These are phyloP conservation scores for Candida rishiriensis DNA, from an alignment of 805 yeast species.

Conservation along the genomic window DNA sequence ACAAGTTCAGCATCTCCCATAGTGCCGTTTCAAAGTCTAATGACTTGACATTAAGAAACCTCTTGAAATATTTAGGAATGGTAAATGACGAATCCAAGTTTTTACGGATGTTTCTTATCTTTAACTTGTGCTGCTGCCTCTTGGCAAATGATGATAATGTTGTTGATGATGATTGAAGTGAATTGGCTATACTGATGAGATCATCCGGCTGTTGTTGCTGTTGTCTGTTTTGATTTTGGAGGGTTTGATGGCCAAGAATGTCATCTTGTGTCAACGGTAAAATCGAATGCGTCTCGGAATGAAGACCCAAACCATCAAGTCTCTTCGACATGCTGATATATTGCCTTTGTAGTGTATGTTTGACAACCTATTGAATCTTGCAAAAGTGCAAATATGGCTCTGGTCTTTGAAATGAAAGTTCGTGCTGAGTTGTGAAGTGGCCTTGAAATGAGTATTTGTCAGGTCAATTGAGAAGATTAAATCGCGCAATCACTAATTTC, in stretches of 20 bases:
- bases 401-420: too few relatives aligned
- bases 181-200: constrained; percentile 21
- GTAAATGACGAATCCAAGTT: constrained; percentile 15
- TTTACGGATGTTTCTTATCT: constrained; percentile 15
- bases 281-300: constrained; percentile 11
- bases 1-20: constrained; percentile 80
- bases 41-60: constrained; percentile 69
- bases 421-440: too few relatives aligned
- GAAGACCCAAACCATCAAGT: constrained; percentile 18
- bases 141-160: constrained; percentile 23
- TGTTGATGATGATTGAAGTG: constrained; percentile 23
- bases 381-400: too few relatives aligned
- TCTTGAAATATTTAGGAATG: constrained; percentile 29
- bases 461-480: too few relatives aligned
- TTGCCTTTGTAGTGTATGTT: not conserved
- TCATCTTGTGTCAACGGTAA: constrained; percentile 22
- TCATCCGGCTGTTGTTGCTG: constrained; percentile 18
- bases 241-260: constrained; percentile 7
- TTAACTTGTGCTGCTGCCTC: constrained; percentile 21
- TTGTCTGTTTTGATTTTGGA: not conserved
- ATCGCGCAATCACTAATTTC: too few relatives aligned
- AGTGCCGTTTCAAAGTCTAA: constrained; percentile 88
- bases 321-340: constrained; percentile 13
- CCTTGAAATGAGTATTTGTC: too few relatives aligned
- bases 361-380: not conserved